Base-by-base conservation (phyloP, 768 basidiomycete genomes). In the Auriscalpium orientale region DNA sequence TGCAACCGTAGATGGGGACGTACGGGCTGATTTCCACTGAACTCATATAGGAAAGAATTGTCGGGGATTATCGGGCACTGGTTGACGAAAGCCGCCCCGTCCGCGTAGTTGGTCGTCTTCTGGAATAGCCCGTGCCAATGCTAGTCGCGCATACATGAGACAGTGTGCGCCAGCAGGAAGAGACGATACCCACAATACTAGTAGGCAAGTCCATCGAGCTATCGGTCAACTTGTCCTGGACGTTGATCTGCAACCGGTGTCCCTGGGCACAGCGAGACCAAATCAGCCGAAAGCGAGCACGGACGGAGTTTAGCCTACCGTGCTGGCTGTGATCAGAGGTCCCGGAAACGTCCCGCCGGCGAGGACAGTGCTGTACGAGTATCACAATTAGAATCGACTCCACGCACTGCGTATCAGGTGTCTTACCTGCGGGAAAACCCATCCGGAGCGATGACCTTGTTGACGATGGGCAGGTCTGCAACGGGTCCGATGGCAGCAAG, bases 21-120 rank as follows among this genome's bases (percentile, higher is more conserved):
- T 51, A 62, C 61, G 8, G 74, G 71, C 53, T 76, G 75, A 12
- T 63, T 62, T 11, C 65, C 65, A 2, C 54, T 55, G 58, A 78
- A 76, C 5, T 69, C 46, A 62, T 80, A 78, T 33, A 71, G 46
- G 64, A 75, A 79, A 2, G 72, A 69, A 53, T 78, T 59, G 0
- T 55, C 46, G n/a, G 71, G 64, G 10, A 71, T 59, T 35, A 79
- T 73, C 6, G 76, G 78, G 56, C 76, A 77, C 56, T 77, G 76
- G 10, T 46, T 68, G 28, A 72, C 69, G 22, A 60, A 72, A 8
- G 63, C 56, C 10, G 56, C 20, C 1, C 65, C 65, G n/a, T 66
- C 65, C 35, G 51, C 54, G 13, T 48, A 53, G 33, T 59, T 59
- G 1, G 64, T 58, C 12, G 33, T 36, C 16, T 50, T 49, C 51